Evolutionary conservation across 352 stramenopile species (phyloP), one percentile per base, ranked within the genome.

Genomic region (Pythium rhizo-oryzae): DNA sequence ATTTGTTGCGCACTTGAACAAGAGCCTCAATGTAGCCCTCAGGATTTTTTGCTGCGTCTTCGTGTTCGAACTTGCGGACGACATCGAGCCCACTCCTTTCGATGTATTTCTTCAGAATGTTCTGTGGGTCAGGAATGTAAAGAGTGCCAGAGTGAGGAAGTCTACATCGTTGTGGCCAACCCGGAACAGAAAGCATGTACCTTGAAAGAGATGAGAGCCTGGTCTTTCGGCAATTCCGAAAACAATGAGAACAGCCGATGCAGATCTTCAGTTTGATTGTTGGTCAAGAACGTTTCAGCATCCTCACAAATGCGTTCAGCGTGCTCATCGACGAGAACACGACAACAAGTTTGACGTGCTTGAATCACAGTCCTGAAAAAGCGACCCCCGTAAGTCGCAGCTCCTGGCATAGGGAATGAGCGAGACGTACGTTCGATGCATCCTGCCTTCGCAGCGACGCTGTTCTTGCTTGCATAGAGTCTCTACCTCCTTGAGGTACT

Each of bases 101-200:
- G 39, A 96, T 93, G 56, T 91, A 94, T 53, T 88, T 93, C 67
- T 93, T 94, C 39, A 96, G 65, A 47, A 94, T 96, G 62, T 91
- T 93, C 86, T 96, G 49, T 43, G 37, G 5, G 44, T 52, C 16
- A 33, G 16, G 66, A 39, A 44, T 5, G 16, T 47, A 23, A 49
- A 43, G 28, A 28, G n/a, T 2, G 25, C 43, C 5, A 55, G 18
- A 54, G 13, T 47, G 24, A 37, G n/a, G 8, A 39, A 50, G 21
- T 43, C 23, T 74, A 59, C 3, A 71, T 21, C 46, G 28, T 19
- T 58, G 4, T 15, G 3, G 23, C 9, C 13, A 19, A 16, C 13
- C 18, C 13, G 24, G 33, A 53, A 8, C n/a, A 24, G 44, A 59
- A 16, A 13, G 50, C 12, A 50, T 51, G 47, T 67, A 93, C 87